These are phyloP conservation scores for Chlorella sp. DNA, from an alignment of 139 green algal genomes.

Conservation along the genomic window DNA sequence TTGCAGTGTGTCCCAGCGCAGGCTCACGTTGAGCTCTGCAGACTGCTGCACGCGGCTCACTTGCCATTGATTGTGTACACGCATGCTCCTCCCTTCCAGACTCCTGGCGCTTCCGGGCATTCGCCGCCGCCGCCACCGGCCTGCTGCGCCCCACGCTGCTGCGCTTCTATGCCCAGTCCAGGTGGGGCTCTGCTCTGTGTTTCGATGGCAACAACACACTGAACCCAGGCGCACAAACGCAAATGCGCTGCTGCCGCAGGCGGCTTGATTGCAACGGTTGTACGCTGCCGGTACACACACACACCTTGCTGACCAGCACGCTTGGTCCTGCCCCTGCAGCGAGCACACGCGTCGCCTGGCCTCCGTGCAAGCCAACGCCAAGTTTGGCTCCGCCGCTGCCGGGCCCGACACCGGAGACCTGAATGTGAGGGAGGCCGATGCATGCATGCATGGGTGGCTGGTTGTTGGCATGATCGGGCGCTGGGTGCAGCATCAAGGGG, in stretches of 20 bases:
- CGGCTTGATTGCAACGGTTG: too few species aligned
- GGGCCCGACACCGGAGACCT: constrained; percentile 14
- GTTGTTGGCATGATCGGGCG: neutral
- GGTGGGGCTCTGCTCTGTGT: too few species aligned
- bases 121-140: constrained; percentile 32
- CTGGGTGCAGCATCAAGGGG: neutral
- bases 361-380: constrained; percentile 81
- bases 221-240: too few species aligned
- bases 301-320: too few species aligned
- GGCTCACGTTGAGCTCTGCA: too few species aligned
- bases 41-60: too few species aligned
- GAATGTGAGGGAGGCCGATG: neutral
- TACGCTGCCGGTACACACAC: too few species aligned
- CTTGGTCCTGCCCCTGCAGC: neutral
- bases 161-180: constrained; percentile 67
- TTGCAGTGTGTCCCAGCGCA: too few species aligned
- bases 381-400: constrained; percentile 68
- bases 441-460: too few species aligned
- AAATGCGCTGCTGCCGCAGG: too few species aligned
- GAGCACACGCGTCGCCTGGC: constrained; percentile 86
- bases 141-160: constrained; percentile 70
- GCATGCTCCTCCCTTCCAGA: constrained; percentile 22
- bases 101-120: constrained; percentile 50
- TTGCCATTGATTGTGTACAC: too few species aligned
- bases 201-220: too few species aligned